phyloP scores from a whole-genome alignment of 2,329 filamentous ascomycete species.

The Penicillium griseofulvum region DNA sequence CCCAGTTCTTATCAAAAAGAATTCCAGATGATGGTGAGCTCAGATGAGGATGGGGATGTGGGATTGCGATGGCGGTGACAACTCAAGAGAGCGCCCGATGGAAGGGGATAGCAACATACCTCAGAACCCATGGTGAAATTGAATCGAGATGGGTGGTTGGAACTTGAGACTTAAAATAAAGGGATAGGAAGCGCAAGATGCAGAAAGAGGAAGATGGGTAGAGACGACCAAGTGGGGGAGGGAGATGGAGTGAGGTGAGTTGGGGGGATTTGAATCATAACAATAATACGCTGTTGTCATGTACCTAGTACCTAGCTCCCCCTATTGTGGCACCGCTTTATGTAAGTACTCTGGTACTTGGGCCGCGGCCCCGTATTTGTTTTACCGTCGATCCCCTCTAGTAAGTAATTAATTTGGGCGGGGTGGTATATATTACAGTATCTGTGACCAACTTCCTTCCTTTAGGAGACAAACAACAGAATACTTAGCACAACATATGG shows the following conservation, averaged over 20 bases:
- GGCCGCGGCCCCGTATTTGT: conserved; percentile 6
- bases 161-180: conserved; percentile 17
- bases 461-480: not conserved
- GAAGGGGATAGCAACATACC: conserved; percentile 51
- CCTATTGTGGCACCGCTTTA: conserved; percentile 1
- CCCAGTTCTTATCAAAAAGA: conserved; percentile 38
- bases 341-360: conserved; percentile 12
- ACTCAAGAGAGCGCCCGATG: conserved; percentile 33
- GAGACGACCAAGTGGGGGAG: conserved; percentile 22
- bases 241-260: conserved; percentile 16
- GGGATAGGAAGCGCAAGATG: conserved; percentile 15
- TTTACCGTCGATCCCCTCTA: conserved; percentile 9
- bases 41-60: conserved; percentile 12
- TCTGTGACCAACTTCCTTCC: not conserved
- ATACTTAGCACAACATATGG: not conserved
- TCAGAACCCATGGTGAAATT: conserved; percentile 59
- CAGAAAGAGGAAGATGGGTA: conserved; percentile 23
- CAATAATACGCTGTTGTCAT: conserved; percentile 11
- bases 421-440: conserved; percentile 8
- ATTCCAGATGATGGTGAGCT: conserved; percentile 5
- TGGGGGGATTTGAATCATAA: conserved; percentile 21
- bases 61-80: conserved; percentile 28
- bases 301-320: conserved; percentile 14
- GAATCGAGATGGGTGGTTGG: conserved; percentile 47
- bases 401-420: conserved; percentile 2